Evolutionary conservation across 2,329 filamentous ascomycete species (phyloP), one percentile per base, ranked within the genome.

Genomic region (Sphaerulina musiva): DNA sequence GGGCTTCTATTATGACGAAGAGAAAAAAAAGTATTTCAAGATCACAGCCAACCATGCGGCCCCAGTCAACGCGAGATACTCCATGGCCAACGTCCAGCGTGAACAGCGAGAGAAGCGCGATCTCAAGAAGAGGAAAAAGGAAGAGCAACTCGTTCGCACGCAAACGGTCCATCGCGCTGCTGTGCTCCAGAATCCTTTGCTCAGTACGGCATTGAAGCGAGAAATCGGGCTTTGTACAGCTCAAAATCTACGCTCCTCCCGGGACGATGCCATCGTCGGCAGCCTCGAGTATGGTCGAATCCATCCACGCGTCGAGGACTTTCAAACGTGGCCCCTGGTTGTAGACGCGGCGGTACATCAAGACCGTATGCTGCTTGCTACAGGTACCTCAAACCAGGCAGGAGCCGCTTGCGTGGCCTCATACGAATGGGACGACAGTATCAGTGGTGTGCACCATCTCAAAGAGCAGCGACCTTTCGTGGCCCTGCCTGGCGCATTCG

Each of bases 11-110:
- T 56, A 67, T 57, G 73, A 78, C 57, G 59, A 64, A 34, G 73
- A 74, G 39, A 78, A 75, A 64, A 68, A 70, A 47, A 78, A 77
- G 55, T 78, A 79, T 62, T 79, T 78, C 68, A 71, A 70, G 38
- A 73, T 78, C 20, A 69, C 72, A 49, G 66, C 68, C 12, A 66
- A 72, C 29, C 69, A 72, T 66, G 49, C 64, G 47, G 65, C 69
- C 36, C 62, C 70, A 41, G 51, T 59, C 9, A 62, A 62, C 6
- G 63, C 69, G 3, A 74, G 73, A 54, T 75, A 78, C 60, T 70
- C 73, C 0, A 60, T 64, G 11, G 64, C 70, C 9, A 75, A 74
- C 46, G 67, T 77, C 7, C 62, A 62, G 36, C 63, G 62, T 23
- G 62, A 74, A 64, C 48, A 46, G 49, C 46, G 46, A 11, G 49